Evolutionary conservation across 2,329 filamentous ascomycete species (phyloP), one percentile per base, ranked within the genome.

Genomic region (Zymoseptoria crescenta): DNA sequence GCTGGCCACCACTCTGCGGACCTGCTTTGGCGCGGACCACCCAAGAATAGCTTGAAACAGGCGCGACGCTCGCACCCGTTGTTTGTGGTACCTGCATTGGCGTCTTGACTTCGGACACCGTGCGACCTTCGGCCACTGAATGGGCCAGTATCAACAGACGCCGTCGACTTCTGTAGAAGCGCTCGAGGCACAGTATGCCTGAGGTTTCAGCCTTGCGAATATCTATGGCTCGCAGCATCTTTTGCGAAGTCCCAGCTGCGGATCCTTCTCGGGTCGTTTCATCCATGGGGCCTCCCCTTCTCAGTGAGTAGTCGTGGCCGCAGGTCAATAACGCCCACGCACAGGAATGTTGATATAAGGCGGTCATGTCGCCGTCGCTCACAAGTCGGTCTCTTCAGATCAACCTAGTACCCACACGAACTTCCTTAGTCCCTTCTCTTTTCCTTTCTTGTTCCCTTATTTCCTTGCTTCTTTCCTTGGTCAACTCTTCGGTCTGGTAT

Each of bases 381-480:
- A 45, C 4, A 16, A 16, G 10, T 45, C 6, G 35, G 10, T 45
- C 35, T 45, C 55, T 55, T 52, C 53, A 58, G 52, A 58, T 49
- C n/a, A 50, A 58, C 29, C 29, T n/a, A 54, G 51, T 53, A 48
- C 28, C 35, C 55, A 45, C 35, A n/a, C 35, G 35, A 45, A 45
- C 35, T 13, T 45, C 35, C 35, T 45, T 45, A 16, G 5, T 45
- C 16, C 35, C 48, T 54, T 54, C 57, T 60, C 50, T 53, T 53
- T 54, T 24, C 24, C 4, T 59, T 60, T 60, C 54, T 62, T 62
- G 45, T 67, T 66, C 70, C 65, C 56, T 67, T 68, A 56, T 67
- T 70, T 66, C 61, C 70, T 67, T 56, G 56, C 63, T 67, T 59
- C 70, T 69, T 69, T 63, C 62, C 64, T 70, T 67, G 61, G 54